These are phyloP conservation scores for Penicillium desertorum DNA, from an alignment of 495 filamentous ascomycete species.

Conservation along the genomic window DNA sequence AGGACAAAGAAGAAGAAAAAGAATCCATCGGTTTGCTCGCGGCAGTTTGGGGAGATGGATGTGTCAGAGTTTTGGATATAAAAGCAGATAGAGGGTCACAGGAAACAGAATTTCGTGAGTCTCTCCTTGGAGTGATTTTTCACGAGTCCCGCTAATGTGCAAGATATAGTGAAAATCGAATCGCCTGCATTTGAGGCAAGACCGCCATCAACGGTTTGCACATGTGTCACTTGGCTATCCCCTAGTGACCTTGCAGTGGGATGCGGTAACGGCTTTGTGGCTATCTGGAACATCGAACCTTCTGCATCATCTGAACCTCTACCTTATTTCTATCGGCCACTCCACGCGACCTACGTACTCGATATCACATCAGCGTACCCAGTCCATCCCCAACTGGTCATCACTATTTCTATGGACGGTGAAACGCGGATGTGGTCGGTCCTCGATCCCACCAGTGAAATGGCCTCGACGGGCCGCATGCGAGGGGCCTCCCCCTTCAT, in stretches of 20 bases:
- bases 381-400: constrained; percentile 55
- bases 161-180: constrained; percentile 43
- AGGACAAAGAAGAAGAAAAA: constrained; percentile 33
- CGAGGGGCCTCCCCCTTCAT: constrained; percentile 50
- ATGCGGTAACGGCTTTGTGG: constrained; percentile 61
- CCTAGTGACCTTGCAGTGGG: constrained; percentile 59
- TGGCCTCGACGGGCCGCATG: constrained; percentile 49
- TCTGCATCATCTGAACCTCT: constrained; percentile 25
- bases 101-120: constrained; percentile 42
- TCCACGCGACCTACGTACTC: constrained; percentile 62
- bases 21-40: constrained; percentile 59
- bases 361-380: constrained; percentile 58
- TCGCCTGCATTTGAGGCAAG: constrained; percentile 56
- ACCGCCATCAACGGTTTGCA: constrained; percentile 53
- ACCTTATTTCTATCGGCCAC: constrained; percentile 56
- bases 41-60: constrained; percentile 61
- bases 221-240: constrained; percentile 63
- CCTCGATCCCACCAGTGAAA: constrained; percentile 49
- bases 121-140: not conserved
- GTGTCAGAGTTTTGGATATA: constrained; percentile 59
- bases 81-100: constrained; percentile 33
- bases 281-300: constrained; percentile 54
- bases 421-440: constrained; percentile 58
- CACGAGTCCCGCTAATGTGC: constrained; percentile 3
- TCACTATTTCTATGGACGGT: constrained; percentile 58